Evolutionary conservation across 1,139 yeast species (phyloP), one percentile per base, ranked within the genome.

Genomic region (Zygosaccharomyces pseudobailii): DNA sequence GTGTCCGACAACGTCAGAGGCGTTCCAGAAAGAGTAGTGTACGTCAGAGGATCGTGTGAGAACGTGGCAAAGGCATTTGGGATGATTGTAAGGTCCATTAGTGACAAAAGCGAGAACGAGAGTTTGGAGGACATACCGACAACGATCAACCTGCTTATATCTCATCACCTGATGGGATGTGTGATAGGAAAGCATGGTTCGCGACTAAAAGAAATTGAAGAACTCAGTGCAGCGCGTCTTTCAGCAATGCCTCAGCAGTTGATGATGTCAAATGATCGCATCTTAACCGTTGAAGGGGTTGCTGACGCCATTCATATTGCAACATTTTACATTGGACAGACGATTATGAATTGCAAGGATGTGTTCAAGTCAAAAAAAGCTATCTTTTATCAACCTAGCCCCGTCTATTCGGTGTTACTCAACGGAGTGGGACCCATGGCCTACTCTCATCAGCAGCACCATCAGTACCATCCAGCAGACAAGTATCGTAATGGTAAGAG

Each of bases 251-350:
- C 86, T 45, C 78, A 79, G 42, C 78, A 84, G 20, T 71, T 89
- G 55, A 89, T 95, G 1, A 77, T 77, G 52, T 85, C 95, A 1
- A 87, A 92, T 13, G 97, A 89, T 63, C 75, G 96, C 50, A 73
- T 86, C 5, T 69, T 89, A 46, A 75, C 82, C 27, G 76, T 89
- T 19, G 72, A 76, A 10, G 97, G 97, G 4, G 94, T 85, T 8
- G 89, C 90, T 3, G 95, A 86, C 67, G 90, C 95, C 3, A 79
- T 89, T 43, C 95, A 87, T 61, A 85, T 87, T 56, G 96, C 96
- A 6, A 73, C 84, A 0, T 86, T 82, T 63, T 84, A 84, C 61
- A 75, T 87, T 48, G 80, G 86, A 2, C 83, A 81, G 62, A 83
- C 85, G 6, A 72, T 84, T 47, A 65, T 79, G 50, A 85, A 81